Evolutionary conservation across 257 asterid species (phyloP).

Genomic region (Coffea canephora): DNA sequence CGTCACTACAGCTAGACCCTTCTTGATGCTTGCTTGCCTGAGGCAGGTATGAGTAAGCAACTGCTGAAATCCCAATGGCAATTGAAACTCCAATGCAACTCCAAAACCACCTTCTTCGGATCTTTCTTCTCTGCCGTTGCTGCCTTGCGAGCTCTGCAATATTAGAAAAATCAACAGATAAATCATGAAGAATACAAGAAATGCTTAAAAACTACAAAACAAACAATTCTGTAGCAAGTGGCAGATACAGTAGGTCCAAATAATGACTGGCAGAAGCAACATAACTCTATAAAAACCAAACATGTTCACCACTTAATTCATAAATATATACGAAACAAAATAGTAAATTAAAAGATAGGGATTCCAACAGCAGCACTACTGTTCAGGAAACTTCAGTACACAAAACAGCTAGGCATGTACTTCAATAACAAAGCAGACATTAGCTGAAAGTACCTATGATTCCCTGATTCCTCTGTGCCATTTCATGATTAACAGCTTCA

Average conservation of each 20-base stretch:
- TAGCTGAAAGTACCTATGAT: constrained; percentile 55
- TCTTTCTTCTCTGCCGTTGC: constrained; percentile 52
- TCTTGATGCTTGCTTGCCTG: constrained; percentile 27
- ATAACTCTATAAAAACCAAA: neutral
- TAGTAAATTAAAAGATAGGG: neutral
- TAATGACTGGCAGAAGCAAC: neutral
- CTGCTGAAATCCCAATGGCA: constrained; percentile 48
- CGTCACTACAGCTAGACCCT: constrained; percentile 18
- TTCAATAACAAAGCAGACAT: neutral
- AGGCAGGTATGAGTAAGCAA: constrained; percentile 49
- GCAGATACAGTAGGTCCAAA: neutral
- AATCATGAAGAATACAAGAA: constrained; percentile 5
- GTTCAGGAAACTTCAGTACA: neutral
- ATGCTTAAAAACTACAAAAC: neutral
- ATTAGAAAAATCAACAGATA: neutral
- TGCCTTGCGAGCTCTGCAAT: constrained; percentile 63
- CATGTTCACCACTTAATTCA: neutral
- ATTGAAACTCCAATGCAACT: constrained; percentile 53
- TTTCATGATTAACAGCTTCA: constrained; percentile 82
- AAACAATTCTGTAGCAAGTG: neutral
- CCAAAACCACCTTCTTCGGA: constrained; percentile 59
- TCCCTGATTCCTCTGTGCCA: constrained; percentile 84
- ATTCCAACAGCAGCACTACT: neutral
- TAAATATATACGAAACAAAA: neutral
- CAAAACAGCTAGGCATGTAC: neutral